These are phyloP conservation scores for Chamaenerion angustifolium DNA, from an alignment of 345 rosid genomes.

Conservation along the genomic window DNA sequence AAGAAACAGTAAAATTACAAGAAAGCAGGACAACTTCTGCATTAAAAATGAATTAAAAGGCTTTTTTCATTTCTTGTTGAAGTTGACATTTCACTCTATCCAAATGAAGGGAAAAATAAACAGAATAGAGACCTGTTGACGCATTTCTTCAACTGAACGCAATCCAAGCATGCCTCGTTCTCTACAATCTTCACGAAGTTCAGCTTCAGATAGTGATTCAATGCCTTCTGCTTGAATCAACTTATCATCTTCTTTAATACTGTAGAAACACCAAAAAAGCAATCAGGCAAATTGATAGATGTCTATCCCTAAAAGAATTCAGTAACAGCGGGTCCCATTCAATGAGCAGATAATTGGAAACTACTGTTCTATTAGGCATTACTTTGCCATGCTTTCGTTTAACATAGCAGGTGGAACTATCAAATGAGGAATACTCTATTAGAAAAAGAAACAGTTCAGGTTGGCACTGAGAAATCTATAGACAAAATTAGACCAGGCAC, in stretches of 20 bases:
- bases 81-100: background rate
- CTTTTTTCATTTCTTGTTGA: background rate
- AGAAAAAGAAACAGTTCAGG: too few species aligned
- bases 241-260: conserved; percentile 62
- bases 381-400: too few species aligned
- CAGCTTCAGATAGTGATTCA: conserved; percentile 58
- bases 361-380: too few species aligned
- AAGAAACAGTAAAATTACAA: background rate
- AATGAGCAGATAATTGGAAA: too few species aligned
- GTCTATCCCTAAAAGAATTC: background rate
- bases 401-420: too few species aligned
- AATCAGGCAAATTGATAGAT: background rate
- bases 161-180: conserved; percentile 66
- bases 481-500: too few species aligned
- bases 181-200: conserved; percentile 68
- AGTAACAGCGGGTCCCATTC: background rate
- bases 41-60: too few species aligned
- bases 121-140: conserved; percentile 41
- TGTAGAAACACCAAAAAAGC: conserved; percentile 2
- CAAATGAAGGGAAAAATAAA: background rate
- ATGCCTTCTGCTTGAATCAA: conserved; percentile 57
- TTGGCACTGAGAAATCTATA: too few species aligned
- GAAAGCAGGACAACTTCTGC: too few species aligned
- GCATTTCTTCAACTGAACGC: conserved; percentile 59
- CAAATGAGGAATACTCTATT: too few species aligned